Percentiles rank a stretch among this genome's conserved stretches.
Evolutionary conservation across 805 yeast genomes (phyloP).

Genomic region (Ogataea methylovora): DNA sequence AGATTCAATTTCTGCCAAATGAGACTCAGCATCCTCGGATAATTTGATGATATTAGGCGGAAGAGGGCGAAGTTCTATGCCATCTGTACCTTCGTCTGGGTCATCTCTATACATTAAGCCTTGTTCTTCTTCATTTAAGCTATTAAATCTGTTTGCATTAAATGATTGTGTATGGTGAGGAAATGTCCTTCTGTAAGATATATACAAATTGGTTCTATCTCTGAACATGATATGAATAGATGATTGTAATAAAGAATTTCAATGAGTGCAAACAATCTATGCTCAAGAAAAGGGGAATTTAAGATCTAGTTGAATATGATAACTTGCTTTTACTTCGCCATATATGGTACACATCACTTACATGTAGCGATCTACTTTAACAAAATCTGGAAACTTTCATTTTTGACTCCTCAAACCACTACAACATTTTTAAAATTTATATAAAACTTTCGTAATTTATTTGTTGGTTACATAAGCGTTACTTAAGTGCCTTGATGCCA

Average conservation of each 20-base stretch:
- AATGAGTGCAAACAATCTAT: no score
- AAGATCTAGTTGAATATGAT: no score
- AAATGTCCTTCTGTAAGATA: slow-evolving; percentile 84
- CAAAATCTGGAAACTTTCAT: no score
- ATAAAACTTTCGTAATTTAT: no score
- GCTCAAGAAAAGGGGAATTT: no score
- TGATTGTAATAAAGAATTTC: no score
- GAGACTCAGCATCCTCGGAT: slow-evolving; percentile 61
- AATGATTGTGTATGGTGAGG: slow-evolving; percentile 45
- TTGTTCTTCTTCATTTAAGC: slow-evolving; percentile 47
- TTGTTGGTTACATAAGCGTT: no score
- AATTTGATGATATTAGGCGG: slow-evolving; percentile 79
- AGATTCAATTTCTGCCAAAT: slow-evolving; percentile 42
- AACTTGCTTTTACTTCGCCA: no score
- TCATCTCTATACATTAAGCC: slow-evolving; percentile 36
- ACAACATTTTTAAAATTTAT: no score
- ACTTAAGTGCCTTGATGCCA: slow-evolving; percentile 23
- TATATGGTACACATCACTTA: no score
- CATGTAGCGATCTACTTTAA: no score
- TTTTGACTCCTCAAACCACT: no score
- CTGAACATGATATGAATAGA: slow-evolving; percentile 53
- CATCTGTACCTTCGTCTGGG: slow-evolving; percentile 14
- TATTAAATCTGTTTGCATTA: slow-evolving; percentile 22
- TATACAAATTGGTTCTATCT: slow-evolving; percentile 87
- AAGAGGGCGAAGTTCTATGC: slow-evolving; percentile 53